Base-by-base conservation (phyloP, 208 protist genomes). In the Trypanosoma platydactyli region DNA sequence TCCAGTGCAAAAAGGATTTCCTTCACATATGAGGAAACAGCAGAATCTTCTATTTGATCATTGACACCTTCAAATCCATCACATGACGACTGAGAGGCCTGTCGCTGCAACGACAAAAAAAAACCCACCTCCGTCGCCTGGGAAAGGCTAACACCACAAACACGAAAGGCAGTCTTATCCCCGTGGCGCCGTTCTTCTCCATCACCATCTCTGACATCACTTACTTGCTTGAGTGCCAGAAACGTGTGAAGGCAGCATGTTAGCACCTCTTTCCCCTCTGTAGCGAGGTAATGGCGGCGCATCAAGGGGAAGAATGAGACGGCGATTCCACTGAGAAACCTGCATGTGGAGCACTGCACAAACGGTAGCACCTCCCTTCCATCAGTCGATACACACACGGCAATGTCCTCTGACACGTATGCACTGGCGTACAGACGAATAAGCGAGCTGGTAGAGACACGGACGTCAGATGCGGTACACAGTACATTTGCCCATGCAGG, bases 111-210 rank as follows among this genome's bases (percentile, higher is more conserved):
- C 15, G 73, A 76, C 2, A 89, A 57, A 50, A 91, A 94, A 65
- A 90, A 94, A 22, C 67, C 65, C 0, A 83, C 79, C 41, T 94
- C 88, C 5, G 85, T 12, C 13, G 84, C 85, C 42, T 87, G 75
- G 0, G 73, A 51, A 27, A 88, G 75, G 3, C 41, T 59, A 11
- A 77, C 80, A 24, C 88, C 88, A 60, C 88, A 90, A 1, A 82
- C 73, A 42, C 63, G 65, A 62, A 56, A 63, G 40, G 40, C n/a
- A 46, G 48, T 40, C 9, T 53, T 55, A n/a, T 46, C 56, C 5
- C 22, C 46, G 7, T 30, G 45, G 3, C 33, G 11, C 48, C 48
- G 13, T 25, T 65, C 49, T 22, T 58, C 50, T 12, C 50, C 67
- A 22, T 64, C 57, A 56, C 46, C 57, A 49, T 63, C 67, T 2